These are phyloP conservation scores for Colletotrichum paranaense DNA, from an alignment of 2,329 filamentous ascomycete genomes.

Conservation along the genomic window DNA sequence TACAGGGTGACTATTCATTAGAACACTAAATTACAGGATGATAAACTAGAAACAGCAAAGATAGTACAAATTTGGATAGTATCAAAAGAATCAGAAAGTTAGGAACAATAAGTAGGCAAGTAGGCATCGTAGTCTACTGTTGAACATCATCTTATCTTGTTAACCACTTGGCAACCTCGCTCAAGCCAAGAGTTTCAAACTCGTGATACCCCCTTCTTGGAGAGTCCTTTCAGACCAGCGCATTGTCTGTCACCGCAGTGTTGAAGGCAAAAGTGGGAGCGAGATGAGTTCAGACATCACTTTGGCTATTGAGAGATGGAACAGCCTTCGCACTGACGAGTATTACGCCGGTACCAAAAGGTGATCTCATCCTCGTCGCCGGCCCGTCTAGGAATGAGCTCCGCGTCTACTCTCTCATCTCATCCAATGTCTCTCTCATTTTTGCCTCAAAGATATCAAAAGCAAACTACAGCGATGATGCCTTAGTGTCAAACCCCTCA, in stretches of 20 bases:
- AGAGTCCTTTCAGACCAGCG: no score
- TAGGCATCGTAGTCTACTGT: no score
- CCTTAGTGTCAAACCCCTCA: no score
- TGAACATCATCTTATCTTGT: no score
- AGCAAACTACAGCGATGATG: background rate
- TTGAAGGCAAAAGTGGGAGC: no score
- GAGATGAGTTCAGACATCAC: background rate
- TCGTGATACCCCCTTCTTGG: background rate
- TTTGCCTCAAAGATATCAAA: background rate
- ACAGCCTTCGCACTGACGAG: background rate
- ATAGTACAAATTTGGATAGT: no score
- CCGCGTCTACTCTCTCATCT: background rate
- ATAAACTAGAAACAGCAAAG: no score
- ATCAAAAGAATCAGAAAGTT: no score
- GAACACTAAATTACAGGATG: no score
- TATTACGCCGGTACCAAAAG: background rate
- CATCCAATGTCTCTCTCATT: conserved; percentile 5
- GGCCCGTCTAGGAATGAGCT: background rate
- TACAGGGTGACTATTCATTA: no score
- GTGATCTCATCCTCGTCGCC: conserved; percentile 18
- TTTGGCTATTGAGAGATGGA: background rate
- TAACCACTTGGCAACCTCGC: background rate
- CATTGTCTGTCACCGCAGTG: no score
- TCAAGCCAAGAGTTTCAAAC: background rate
- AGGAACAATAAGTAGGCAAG: no score